Conservation (phyloP, 805 yeast genomes). For the Naumovozyma baii region DNA sequence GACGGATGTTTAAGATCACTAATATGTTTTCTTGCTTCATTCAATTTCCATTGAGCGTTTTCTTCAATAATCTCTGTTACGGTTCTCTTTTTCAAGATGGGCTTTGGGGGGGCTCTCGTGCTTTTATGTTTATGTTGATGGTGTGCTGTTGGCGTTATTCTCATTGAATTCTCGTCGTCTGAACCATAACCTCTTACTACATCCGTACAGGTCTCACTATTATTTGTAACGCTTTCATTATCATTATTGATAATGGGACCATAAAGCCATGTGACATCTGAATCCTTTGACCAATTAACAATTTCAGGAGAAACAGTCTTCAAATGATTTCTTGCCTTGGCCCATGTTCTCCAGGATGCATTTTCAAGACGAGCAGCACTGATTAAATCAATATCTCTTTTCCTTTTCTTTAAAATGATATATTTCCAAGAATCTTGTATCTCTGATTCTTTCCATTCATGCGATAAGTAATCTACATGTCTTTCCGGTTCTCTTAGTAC, state of each 20-base stretch:
- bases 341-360: conserved; percentile 98
- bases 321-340: conserved; percentile 71
- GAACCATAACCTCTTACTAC: conserved; percentile 32
- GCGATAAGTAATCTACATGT: conserved; percentile 92
- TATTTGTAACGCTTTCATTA: conserved; percentile 2
- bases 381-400: conserved; percentile 51
- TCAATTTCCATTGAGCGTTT: conserved; percentile 30
- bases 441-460: conserved; percentile 91
- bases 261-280: conserved; percentile 95
- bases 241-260: conserved; percentile 52
- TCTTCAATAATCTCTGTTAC: conserved; percentile 59
- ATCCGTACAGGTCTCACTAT: conserved; percentile 4
- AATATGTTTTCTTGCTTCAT: conserved; percentile 57
- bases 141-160: conserved; percentile 14
- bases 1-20: conserved; percentile 20
- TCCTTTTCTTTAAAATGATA: conserved; percentile 65
- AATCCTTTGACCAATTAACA: conserved; percentile 94
- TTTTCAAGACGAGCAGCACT: conserved; percentile 72
- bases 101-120: conserved; percentile 42
- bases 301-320: conserved; percentile 82
- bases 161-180: conserved; percentile 30
- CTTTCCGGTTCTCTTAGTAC: conserved; percentile 70
- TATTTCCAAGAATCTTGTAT: conserved; percentile 94
- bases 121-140: conserved; percentile 6
- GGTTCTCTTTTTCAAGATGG: conserved; percentile 80